phyloP scores from a whole-genome alignment of 192 early-diverging fungal genomes.

The Backusella australiensis region DNA sequence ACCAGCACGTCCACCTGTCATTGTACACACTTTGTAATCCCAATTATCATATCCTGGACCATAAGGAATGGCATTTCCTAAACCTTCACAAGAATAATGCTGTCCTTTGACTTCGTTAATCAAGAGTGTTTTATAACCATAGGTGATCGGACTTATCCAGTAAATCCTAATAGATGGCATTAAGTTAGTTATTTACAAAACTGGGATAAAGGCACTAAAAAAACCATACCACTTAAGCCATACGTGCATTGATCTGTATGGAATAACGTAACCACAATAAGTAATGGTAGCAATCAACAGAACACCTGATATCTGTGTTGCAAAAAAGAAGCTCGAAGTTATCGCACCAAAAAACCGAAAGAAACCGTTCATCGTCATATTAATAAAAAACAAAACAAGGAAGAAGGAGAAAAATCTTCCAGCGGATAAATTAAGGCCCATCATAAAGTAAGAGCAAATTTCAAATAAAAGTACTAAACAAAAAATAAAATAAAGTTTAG shows the following conservation, averaged over 20 bases:
- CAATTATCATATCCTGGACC: constrained; percentile 37
- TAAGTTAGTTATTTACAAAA: background rate
- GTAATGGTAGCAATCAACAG: constrained; percentile 51
- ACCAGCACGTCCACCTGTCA: constrained; percentile 59
- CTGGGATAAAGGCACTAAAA: background rate
- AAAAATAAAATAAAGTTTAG: constrained; percentile 33
- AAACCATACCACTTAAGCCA: constrained; percentile 54
- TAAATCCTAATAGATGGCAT: constrained; percentile 34
- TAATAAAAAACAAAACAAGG: constrained; percentile 51
- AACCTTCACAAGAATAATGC: constrained; percentile 33
- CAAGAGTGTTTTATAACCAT: constrained; percentile 66
- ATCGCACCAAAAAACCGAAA: constrained; percentile 59
- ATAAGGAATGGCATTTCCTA: constrained; percentile 26
- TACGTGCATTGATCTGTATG: constrained; percentile 57
- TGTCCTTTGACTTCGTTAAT: constrained; percentile 61
- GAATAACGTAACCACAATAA: constrained; percentile 62
- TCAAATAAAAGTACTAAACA: constrained; percentile 55
- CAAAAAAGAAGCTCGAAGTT: constrained; percentile 49
- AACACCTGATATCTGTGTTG: constrained; percentile 51
- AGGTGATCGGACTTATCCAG: constrained; percentile 69
- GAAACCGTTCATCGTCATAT: constrained; percentile 54
- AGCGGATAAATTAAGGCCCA: constrained; percentile 48
- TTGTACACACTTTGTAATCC: constrained; percentile 53
- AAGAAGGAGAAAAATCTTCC: constrained; percentile 59
- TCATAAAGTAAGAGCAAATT: constrained; percentile 60